phyloP scores from a whole-genome alignment of 2,329 filamentous ascomycete species.

The Alternaria gansuensis region DNA sequence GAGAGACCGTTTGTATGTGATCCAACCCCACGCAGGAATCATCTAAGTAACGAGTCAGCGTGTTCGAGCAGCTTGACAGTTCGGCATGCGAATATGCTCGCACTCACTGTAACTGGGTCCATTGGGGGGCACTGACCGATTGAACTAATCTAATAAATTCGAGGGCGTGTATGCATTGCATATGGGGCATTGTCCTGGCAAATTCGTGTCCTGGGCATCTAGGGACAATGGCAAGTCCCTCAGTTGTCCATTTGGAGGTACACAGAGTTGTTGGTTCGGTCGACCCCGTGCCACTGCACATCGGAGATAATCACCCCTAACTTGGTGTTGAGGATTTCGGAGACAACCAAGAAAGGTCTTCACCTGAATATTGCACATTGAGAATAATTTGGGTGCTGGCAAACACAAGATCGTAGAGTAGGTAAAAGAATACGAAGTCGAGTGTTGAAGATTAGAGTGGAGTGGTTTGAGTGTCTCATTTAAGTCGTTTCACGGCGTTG shows the following conservation, averaged over 20 bases:
- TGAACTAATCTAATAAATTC: not conserved
- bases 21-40: not conserved
- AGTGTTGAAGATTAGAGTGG: too few species aligned
- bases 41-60: not conserved
- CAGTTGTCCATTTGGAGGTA: constrained; percentile 15
- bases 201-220: constrained; percentile 4
- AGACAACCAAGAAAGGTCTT: not conserved
- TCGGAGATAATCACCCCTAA: constrained; percentile 9
- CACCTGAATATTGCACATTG: not conserved
- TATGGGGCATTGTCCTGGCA: not conserved
- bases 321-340: constrained; percentile 8
- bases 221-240: constrained; percentile 14
- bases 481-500: too few species aligned
- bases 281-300: constrained; percentile 8
- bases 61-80: not conserved
- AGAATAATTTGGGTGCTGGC: too few species aligned
- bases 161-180: not conserved
- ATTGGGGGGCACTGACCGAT: not conserved
- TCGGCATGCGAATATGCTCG: not conserved
- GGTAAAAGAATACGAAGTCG: too few species aligned
- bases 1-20: constrained; percentile 20
- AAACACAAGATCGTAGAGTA: too few species aligned
- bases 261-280: constrained; percentile 12
- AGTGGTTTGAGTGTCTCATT: too few species aligned
- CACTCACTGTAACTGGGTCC: not conserved